phyloP scores from a whole-genome alignment of 106 monocot species.

The Apostasia shenzhenica region DNA sequence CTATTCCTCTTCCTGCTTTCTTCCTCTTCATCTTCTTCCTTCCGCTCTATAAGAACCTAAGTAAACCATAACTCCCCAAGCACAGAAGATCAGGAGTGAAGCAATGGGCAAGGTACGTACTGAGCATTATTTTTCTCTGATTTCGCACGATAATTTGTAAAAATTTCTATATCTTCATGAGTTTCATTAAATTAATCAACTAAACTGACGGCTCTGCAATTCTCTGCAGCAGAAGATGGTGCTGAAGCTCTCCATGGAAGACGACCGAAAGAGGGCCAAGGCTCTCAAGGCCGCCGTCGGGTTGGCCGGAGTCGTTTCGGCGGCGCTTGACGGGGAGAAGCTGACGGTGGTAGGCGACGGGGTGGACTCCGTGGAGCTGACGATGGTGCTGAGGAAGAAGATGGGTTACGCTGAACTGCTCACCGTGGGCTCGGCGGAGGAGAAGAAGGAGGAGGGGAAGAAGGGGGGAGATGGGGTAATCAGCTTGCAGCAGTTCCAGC shows the following conservation, averaged over 20 bases:
- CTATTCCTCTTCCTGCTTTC: background rate
- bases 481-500: no score
- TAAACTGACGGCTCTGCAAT: background rate
- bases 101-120: no score
- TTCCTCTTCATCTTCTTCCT: background rate
- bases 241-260: constrained; percentile 6
- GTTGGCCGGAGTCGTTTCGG: background rate
- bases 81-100: background rate
- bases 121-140: background rate
- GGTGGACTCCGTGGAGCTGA: constrained; percentile 4
- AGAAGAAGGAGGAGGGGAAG: constrained; percentile 1
- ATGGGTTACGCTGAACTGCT: constrained; percentile 13
- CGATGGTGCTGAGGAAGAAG: constrained; percentile 9
- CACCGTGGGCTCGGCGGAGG: background rate
- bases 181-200: background rate
- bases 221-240: constrained; percentile 2
- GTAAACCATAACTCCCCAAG: background rate
- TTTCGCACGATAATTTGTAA: no score
- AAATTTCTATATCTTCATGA: no score
- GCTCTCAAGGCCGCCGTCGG: constrained; percentile 1
- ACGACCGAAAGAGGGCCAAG: background rate
- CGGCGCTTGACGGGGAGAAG: background rate
- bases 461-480: background rate
- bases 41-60: background rate
- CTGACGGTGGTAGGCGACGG: constrained; percentile 12